Conservation (phyloP, 2,329 filamentous ascomycete genomes). For the Xylariaceae sp. region DNA sequence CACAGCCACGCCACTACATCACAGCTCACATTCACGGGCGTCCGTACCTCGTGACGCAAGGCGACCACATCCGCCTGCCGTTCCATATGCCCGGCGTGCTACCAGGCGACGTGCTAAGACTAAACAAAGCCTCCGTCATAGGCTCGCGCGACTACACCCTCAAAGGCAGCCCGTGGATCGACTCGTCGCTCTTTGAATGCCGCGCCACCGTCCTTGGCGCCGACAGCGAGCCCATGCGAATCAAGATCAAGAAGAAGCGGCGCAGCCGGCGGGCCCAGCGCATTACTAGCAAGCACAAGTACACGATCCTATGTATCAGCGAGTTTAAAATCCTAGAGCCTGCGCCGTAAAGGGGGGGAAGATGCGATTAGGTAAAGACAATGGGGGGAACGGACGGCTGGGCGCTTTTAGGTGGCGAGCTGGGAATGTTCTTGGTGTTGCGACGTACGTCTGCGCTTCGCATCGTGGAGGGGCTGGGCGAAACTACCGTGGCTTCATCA, state of each 20-base stretch:
- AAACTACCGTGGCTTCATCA: too few relatives aligned
- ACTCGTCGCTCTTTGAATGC: slow-evolving; percentile 80
- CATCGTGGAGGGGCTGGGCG: too few relatives aligned
- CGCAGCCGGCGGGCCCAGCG: slow-evolving; percentile 68
- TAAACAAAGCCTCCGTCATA: slow-evolving; percentile 78
- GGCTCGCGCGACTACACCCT: slow-evolving; percentile 89
- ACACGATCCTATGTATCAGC: slow-evolving; percentile 79
- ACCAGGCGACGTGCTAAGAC: slow-evolving; percentile 79
- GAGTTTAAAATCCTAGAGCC: slow-evolving; percentile 61
- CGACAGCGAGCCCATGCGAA: slow-evolving; percentile 73
- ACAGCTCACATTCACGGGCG: slow-evolving; percentile 74
- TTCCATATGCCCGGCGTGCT: slow-evolving; percentile 72
- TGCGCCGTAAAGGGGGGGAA: neutral
- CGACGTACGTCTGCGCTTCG: too few relatives aligned
- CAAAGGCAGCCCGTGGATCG: slow-evolving; percentile 74
- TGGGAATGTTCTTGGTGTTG: too few relatives aligned
- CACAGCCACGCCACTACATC: slow-evolving; percentile 73
- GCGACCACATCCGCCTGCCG: slow-evolving; percentile 71
- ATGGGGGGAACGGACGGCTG: too few relatives aligned
- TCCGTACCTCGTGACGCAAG: slow-evolving; percentile 73
- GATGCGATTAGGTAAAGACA: too few relatives aligned
- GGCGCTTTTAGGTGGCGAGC: too few relatives aligned
- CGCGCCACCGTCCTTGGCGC: slow-evolving; percentile 78
- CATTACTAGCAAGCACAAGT: slow-evolving; percentile 85
- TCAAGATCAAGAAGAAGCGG: slow-evolving; percentile 78